Conservation (phyloP, 2,329 filamentous ascomycete genomes). For the Stachybotrys chartarum region DNA sequence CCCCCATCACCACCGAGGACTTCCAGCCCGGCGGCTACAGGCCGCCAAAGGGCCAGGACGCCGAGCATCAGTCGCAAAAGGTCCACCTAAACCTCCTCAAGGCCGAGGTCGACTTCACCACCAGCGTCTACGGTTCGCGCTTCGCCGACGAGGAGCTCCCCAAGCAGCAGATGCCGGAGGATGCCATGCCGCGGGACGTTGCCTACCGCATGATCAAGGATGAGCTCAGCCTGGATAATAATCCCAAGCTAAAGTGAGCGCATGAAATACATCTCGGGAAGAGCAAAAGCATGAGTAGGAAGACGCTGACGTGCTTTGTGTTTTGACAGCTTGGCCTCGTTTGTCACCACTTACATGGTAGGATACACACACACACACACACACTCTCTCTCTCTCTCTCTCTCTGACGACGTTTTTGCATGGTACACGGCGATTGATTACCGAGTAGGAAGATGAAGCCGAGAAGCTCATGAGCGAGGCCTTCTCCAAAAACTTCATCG, state of each 20-base stretch:
- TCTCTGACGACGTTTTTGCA: not conserved
- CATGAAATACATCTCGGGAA: too few relatives aligned
- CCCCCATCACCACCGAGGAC: conserved; percentile 3
- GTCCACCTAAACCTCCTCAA: conserved; percentile 27
- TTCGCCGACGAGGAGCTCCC: conserved; percentile 80
- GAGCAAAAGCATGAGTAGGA: not conserved
- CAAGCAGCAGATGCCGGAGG: conserved; percentile 77
- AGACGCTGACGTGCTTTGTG: not conserved
- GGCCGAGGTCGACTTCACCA: conserved; percentile 55
- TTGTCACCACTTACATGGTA: conserved; percentile 96
- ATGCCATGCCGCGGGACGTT: conserved; percentile 83
- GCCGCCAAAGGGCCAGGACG: too few relatives aligned
- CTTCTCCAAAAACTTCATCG: conserved; percentile 93
- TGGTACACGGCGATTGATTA: not conserved
- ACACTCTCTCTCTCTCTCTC: too few relatives aligned
- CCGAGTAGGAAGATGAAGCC: conserved; percentile 73
- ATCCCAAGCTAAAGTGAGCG: conserved; percentile 72
- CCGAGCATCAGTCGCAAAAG: not conserved
- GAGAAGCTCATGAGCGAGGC: conserved; percentile 93
- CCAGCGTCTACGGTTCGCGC: conserved; percentile 80
- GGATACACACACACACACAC: conserved; percentile 6
- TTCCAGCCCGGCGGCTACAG: not conserved
- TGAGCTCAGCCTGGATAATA: conserved; percentile 84
- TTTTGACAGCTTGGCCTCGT: conserved; percentile 68
- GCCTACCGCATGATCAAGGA: conserved; percentile 98